Evolutionary conservation across 2,329 filamentous ascomycete species (phyloP).

Genomic region (Herpomyces periplanetae): DNA sequence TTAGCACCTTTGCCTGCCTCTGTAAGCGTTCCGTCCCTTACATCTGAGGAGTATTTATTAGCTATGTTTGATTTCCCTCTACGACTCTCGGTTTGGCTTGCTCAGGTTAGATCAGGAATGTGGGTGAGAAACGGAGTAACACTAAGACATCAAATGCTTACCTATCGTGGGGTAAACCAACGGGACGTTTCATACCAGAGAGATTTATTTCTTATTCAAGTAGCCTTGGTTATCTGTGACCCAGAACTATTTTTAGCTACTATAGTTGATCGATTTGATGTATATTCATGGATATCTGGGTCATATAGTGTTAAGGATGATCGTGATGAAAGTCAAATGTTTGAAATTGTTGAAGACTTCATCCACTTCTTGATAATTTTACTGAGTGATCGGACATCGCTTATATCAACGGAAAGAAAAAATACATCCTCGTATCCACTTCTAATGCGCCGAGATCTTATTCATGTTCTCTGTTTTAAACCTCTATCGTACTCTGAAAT

Average conservation of each 20-base stretch:
- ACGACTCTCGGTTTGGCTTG: constrained; percentile 71
- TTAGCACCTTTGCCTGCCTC: constrained; percentile 18
- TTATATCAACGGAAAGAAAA: no score
- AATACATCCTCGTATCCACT: no score
- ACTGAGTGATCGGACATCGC: constrained; percentile 46
- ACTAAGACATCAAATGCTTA: constrained; percentile 65
- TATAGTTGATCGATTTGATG: constrained; percentile 61
- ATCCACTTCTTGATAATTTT: constrained; percentile 67
- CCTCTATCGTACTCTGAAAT: constrained; percentile 81
- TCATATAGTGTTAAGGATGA: constrained; percentile 30
- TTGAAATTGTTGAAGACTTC: constrained; percentile 85
- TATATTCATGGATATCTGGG: constrained; percentile 53
- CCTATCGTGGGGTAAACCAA: constrained; percentile 57
- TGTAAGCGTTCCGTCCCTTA: constrained; percentile 17
- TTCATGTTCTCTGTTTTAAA: constrained; percentile 80
- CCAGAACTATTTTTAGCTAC: constrained; percentile 49
- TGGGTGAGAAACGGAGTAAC: constrained; percentile 96
- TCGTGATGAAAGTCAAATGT: constrained; percentile 49
- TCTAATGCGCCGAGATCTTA: constrained; percentile 52
- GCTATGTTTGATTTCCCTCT: constrained; percentile 71
- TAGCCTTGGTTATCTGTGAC: constrained; percentile 50
- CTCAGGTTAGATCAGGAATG: constrained; percentile 91
- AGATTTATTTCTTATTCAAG: constrained; percentile 73
- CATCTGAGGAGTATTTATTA: constrained; percentile 38
- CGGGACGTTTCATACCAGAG: constrained; percentile 74